A percentile compares a stretch with the other conserved stretches of the same genome.
Evolutionary conservation across 2,329 filamentous ascomycete species (phyloP).

Genomic region (Fusarium brevicatenulatum): DNA sequence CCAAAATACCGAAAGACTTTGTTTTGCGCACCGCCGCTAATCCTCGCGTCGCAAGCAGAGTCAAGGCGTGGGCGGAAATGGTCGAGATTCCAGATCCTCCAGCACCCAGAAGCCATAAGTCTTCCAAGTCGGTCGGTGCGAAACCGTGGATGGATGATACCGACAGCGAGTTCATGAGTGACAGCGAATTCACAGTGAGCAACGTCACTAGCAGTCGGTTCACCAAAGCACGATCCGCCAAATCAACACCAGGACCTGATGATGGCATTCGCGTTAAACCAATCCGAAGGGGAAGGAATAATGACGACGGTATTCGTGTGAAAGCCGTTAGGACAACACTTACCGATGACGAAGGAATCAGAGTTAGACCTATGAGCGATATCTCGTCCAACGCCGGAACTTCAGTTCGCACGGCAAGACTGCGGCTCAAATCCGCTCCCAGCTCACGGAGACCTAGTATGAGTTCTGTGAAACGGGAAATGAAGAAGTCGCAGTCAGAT

Average conservation of each 20-base stretch:
- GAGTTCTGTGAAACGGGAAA: slow-evolving; percentile 45
- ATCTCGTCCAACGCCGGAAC: slow-evolving; percentile 42
- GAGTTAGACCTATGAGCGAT: slow-evolving; percentile 46
- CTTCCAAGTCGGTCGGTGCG: slow-evolving; percentile 49
- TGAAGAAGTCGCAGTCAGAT: slow-evolving; percentile 34
- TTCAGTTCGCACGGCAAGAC: slow-evolving; percentile 40
- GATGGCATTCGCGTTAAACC: slow-evolving; percentile 59
- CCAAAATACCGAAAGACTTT: slow-evolving; percentile 67
- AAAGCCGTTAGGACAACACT: slow-evolving; percentile 36
- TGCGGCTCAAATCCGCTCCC: slow-evolving; percentile 45
- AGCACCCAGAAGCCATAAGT: slow-evolving; percentile 50
- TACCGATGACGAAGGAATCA: slow-evolving; percentile 47
- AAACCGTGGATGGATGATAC: slow-evolving; percentile 41
- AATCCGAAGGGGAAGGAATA: slow-evolving; percentile 45
- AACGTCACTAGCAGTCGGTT: slow-evolving; percentile 37
- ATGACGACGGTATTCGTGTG: slow-evolving; percentile 50
- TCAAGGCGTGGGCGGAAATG: slow-evolving; percentile 69
- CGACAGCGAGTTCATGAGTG: slow-evolving; percentile 45
- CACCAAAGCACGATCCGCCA: slow-evolving; percentile 37
- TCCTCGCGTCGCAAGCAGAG: slow-evolving; percentile 66
- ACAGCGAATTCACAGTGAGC: slow-evolving; percentile 47
- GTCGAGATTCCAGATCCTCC: slow-evolving; percentile 61
- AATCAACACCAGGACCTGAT: slow-evolving; percentile 45
- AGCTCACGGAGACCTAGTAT: slow-evolving; percentile 40
- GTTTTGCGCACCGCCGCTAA: slow-evolving; percentile 63